These are phyloP conservation scores for Aspergillus wentii DNA, from an alignment of 495 filamentous ascomycete genomes.

Conservation along the genomic window DNA sequence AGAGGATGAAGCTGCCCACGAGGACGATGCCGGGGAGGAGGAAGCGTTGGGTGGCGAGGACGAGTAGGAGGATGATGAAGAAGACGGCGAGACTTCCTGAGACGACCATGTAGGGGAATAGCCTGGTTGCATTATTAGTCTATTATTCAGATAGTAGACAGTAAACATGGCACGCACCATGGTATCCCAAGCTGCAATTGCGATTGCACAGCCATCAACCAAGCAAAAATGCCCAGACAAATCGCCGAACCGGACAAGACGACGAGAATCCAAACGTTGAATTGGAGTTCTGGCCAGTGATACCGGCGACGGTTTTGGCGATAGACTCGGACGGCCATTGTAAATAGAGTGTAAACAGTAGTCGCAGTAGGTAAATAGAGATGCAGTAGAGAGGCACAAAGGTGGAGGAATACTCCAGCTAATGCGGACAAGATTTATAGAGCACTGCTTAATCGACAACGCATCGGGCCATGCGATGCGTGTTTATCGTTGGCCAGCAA, in stretches of 20 bases:
- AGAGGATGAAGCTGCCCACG: constrained; percentile 87
- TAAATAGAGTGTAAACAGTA: too few species aligned
- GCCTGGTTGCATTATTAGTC: constrained; percentile 43
- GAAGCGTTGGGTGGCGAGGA: constrained; percentile 69
- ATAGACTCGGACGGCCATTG: constrained; percentile 19
- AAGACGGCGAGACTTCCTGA: constrained; percentile 62
- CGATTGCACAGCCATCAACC: constrained; percentile 77
- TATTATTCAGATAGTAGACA: constrained; percentile 1
- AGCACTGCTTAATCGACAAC: too few species aligned
- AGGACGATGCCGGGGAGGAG: constrained; percentile 88
- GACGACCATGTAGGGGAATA: constrained; percentile 89
- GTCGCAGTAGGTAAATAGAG: background rate
- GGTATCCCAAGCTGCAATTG: constrained; percentile 66
- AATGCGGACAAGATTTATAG: too few species aligned
- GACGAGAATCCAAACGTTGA: constrained; percentile 89
- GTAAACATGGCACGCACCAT: constrained; percentile 57
- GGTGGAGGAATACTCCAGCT: too few species aligned
- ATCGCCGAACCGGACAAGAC: constrained; percentile 74
- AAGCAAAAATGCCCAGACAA: constrained; percentile 81
- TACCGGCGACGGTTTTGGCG: constrained; percentile 59
- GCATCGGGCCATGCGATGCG: too few species aligned
- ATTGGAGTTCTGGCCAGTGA: constrained; percentile 89
- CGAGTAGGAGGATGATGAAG: constrained; percentile 68
- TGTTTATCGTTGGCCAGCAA: too few species aligned
- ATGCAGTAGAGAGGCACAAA: constrained; percentile 4